Base-by-base conservation (phyloP, 202 grass and related monocot genomes). In the Dendrocalamus latiflorus region DNA sequence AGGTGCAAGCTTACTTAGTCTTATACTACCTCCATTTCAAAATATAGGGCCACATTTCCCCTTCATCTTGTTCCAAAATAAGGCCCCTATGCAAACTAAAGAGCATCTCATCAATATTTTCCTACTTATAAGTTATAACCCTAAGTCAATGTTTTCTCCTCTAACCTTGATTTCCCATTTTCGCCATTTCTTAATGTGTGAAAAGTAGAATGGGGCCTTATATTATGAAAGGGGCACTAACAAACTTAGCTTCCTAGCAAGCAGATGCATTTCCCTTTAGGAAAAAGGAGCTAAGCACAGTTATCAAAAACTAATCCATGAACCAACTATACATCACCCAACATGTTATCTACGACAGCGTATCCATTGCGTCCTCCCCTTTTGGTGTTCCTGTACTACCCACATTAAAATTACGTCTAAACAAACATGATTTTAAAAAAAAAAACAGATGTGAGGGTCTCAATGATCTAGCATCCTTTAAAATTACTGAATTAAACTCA, bases 41-140 rank as follows among this genome's bases (percentile, higher is more conserved):
- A 25, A 69, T 72, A 70, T 15, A 81, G 38, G 78, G 38, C 24
- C 69, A 66, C 41, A 72, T 81, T 72, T 37, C 5, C 41, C 41
- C 8, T 70, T 61, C 68, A 16, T 45, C 42, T 44, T 50, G 43
- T 72, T 82, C 39, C 45, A 82, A 81, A 60, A 60, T 81, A 61
- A 60, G 41, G 54, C 21, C 76, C 47, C 76, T 78, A 25, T 33
- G 65, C n/a, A 53, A 67, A 53, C 33, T 67, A 53, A 67, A 8
- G 63, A 50, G 43, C 62, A 24, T 78, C 60, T 77, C 41, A 56
- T 58, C 72, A 42, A n/a, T 24, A 21, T 58, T 58, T 75, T 57
- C 72, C 72, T 25, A 75, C 51, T 41, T 75, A 75, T 75, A 77
- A n/a, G n/a, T n/a, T n/a, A n/a, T n/a, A n/a, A n/a, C n/a, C n/a